These are phyloP conservation scores for Calocera viscosa DNA, from an alignment of 768 basidiomycete genomes.

Conservation along the genomic window DNA sequence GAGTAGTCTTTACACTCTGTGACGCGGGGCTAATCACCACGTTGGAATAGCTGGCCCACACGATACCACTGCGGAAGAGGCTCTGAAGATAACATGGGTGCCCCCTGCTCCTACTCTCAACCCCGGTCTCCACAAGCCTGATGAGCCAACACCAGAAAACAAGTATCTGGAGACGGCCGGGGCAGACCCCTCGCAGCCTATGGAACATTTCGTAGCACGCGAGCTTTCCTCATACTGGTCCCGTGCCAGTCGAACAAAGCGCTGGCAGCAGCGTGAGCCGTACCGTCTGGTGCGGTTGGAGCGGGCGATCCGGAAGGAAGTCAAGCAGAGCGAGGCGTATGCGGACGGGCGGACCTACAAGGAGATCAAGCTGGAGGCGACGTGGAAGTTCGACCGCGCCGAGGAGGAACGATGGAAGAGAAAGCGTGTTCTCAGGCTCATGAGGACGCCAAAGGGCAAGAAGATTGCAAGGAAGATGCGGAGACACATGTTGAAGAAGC, in stretches of 20 bases:
- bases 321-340: conserved; percentile 28
- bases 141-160: conserved; percentile 25
- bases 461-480: conserved; percentile 42
- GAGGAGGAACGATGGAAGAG: conserved; percentile 46
- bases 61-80: conserved; percentile 52
- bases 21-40: conserved; percentile 15
- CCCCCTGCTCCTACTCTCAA: conserved; percentile 40
- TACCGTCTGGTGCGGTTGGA: conserved; percentile 40
- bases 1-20: neutral
- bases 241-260: conserved; percentile 64
- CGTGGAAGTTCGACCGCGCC: conserved; percentile 56
- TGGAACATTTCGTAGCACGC: conserved; percentile 51
- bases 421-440: conserved; percentile 32
- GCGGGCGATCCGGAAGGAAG: conserved; percentile 36
- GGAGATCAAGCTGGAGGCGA: conserved; percentile 61
- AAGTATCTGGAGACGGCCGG: conserved; percentile 20
- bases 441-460: conserved; percentile 25
- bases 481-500: conserved; percentile 22
- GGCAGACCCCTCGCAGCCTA: conserved; percentile 38
- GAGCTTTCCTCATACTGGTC: conserved; percentile 75
- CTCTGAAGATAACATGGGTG: conserved; percentile 57
- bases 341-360: conserved; percentile 47
- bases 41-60: conserved; percentile 39
- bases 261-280: conserved; percentile 51
- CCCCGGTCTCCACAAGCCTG: conserved; percentile 41